Percentiles rank a stretch among this genome's conserved stretches.
Evolutionary conservation across 2,329 filamentous ascomycete species (phyloP).

Genomic region (Uncinocarpus reesii): DNA sequence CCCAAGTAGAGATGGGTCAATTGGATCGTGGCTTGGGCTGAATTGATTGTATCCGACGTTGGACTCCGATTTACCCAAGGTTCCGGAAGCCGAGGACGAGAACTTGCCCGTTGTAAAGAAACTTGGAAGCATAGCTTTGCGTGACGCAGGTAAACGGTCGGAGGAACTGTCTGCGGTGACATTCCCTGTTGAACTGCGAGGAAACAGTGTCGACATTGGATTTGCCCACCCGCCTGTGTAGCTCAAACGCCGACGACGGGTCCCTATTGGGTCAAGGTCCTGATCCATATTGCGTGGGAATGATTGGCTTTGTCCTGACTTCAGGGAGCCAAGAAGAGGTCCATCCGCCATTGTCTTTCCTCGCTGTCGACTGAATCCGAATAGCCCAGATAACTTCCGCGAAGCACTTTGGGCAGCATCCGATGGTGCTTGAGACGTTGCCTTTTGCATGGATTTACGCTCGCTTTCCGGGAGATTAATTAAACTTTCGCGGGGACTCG

Average conservation of each 20-base stretch:
- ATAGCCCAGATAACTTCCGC: slow-evolving; percentile 48
- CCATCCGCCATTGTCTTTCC: slow-evolving; percentile 52
- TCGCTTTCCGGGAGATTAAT: slow-evolving; percentile 29
- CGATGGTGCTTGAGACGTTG: slow-evolving; percentile 11
- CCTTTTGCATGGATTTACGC: slow-evolving; percentile 21
- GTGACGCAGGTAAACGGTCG: slow-evolving; percentile 24
- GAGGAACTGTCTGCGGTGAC: slow-evolving; percentile 36
- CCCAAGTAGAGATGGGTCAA: slow-evolving; percentile 38
- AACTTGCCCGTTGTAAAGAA: slow-evolving; percentile 36
- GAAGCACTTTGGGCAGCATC: slow-evolving; percentile 40
- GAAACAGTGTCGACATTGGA: slow-evolving; percentile 39
- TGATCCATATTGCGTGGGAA: slow-evolving; percentile 48
- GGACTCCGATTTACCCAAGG: slow-evolving; percentile 26
- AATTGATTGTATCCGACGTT: slow-evolving; percentile 39
- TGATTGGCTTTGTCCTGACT: slow-evolving; percentile 53
- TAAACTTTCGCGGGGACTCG: slow-evolving; percentile 38
- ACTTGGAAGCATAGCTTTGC: slow-evolving; percentile 33
- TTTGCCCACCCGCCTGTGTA: slow-evolving; percentile 48
- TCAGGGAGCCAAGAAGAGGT: slow-evolving; percentile 48
- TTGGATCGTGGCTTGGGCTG: slow-evolving; percentile 38
- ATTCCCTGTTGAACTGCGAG: slow-evolving; percentile 36
- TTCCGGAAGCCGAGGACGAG: slow-evolving; percentile 27
- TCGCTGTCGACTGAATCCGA: slow-evolving; percentile 49
- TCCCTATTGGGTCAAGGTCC: slow-evolving; percentile 42
- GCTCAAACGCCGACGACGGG: slow-evolving; percentile 45